These are phyloP conservation scores for Silene coronaria DNA, from an alignment of 179 eudicot genomes.

Conservation along the genomic window DNA sequence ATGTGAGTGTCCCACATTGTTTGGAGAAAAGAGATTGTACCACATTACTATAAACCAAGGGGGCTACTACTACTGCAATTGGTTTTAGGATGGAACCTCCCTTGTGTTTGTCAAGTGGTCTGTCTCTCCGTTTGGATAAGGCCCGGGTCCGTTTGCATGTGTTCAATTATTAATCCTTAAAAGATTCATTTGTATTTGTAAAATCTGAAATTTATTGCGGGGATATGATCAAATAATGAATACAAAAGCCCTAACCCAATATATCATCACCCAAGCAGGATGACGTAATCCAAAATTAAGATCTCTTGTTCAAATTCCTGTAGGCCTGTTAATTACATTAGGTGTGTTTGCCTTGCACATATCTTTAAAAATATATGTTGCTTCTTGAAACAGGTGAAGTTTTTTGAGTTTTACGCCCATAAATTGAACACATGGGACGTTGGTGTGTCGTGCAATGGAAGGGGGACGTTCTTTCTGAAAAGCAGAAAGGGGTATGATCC, in stretches of 20 bases:
- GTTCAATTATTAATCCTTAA: too few species aligned
- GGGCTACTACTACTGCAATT: too few species aligned
- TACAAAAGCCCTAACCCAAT: background rate
- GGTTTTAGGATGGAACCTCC: too few species aligned
- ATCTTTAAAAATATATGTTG: background rate
- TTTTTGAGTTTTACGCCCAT: slow-evolving; percentile 84
- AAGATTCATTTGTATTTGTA: background rate
- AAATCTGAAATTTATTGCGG: background rate
- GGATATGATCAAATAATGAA: background rate
- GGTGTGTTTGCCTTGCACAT: background rate
- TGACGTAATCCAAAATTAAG: background rate
- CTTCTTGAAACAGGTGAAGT: slow-evolving; percentile 51
- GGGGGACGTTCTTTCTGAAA: slow-evolving; percentile 68
- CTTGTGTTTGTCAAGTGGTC: too few species aligned
- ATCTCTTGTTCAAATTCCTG: background rate
- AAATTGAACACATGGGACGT: slow-evolving; percentile 79
- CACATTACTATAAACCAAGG: too few species aligned
- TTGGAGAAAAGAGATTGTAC: too few species aligned
- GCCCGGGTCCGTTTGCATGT: too few species aligned
- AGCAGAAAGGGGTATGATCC: slow-evolving; percentile 59
- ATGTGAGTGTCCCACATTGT: too few species aligned
- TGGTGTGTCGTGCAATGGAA: slow-evolving; percentile 81
- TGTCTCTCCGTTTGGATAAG: too few species aligned
- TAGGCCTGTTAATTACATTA: background rate
- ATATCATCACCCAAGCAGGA: background rate